phyloP scores from a whole-genome alignment of 305 asterid genomes.

The Fraxinus dipetala region DNA sequence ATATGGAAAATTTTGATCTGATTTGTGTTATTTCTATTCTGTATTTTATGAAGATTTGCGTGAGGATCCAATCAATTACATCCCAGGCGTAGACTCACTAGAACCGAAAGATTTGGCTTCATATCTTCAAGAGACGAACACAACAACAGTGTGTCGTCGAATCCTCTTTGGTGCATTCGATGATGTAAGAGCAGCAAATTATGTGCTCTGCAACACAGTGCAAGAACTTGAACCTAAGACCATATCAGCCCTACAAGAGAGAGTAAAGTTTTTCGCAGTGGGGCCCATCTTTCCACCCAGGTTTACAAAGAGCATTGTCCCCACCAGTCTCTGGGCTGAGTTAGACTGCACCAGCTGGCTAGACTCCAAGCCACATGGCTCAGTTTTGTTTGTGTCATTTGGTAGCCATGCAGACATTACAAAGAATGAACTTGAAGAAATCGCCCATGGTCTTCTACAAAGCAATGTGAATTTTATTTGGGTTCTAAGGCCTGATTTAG shows the following conservation, averaged over 20 bases:
- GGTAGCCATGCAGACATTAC: constrained; percentile 42
- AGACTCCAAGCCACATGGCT: constrained; percentile 27
- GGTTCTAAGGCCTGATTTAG: constrained; percentile 42
- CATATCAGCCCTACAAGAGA: constrained; percentile 27
- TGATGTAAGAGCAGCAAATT: constrained; percentile 39
- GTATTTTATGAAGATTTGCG: constrained; percentile 23
- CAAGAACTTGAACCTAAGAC: constrained; percentile 33
- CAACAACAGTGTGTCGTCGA: constrained; percentile 35
- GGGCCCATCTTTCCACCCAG: constrained; percentile 41
- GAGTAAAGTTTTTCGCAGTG: constrained; percentile 21
- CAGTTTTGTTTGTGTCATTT: constrained; percentile 42
- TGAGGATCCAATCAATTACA: constrained; percentile 36
- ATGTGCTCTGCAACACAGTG: constrained; percentile 39
- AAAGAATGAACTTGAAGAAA: constrained; percentile 28
- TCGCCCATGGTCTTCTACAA: constrained; percentile 32
- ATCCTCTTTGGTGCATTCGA: constrained; percentile 37
- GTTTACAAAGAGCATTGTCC: constrained; percentile 19
- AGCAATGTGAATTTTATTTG: constrained; percentile 35
- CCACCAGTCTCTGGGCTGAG: constrained; percentile 44
- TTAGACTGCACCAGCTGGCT: constrained; percentile 42
- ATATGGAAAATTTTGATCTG: not conserved
- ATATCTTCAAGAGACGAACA: constrained; percentile 36
- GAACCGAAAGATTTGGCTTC: constrained; percentile 36
- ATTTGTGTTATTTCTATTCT: not conserved
- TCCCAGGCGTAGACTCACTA: constrained; percentile 39